phyloP scores from a whole-genome alignment of 1,284 basidiomycete genomes.

The Leucoagaricus sp. region DNA sequence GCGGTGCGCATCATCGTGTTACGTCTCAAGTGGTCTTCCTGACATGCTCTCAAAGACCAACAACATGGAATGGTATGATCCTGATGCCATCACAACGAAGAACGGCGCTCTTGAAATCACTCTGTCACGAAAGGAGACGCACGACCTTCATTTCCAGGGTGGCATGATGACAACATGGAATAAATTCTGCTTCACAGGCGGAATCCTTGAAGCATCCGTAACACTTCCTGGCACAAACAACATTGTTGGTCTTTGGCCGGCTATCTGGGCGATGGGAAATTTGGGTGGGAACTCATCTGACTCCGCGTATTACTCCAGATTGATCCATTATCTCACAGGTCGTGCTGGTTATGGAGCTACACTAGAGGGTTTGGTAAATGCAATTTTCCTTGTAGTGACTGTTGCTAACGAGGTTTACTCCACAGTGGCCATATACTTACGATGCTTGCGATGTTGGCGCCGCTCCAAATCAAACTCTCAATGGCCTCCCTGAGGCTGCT shows the following conservation, averaged over 20 bases:
- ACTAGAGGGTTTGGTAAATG: constrained; percentile 48
- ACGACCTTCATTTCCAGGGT: constrained; percentile 77
- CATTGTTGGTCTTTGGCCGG: constrained; percentile 66
- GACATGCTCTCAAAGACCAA: constrained; percentile 37
- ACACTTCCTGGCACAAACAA: constrained; percentile 78
- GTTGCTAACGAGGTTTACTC: constrained; percentile 7
- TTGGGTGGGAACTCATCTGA: constrained; percentile 35
- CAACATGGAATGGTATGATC: constrained; percentile 69
- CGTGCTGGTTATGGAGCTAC: constrained; percentile 52
- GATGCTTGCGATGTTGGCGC: constrained; percentile 77
- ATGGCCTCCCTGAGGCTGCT: constrained; percentile 41
- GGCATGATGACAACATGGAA: constrained; percentile 81
- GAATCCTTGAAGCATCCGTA: constrained; percentile 72
- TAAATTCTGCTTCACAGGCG: constrained; percentile 94
- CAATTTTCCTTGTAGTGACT: not conserved
- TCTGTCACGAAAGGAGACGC: constrained; percentile 61
- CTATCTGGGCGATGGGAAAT: constrained; percentile 76
- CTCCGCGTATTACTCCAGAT: constrained; percentile 24
- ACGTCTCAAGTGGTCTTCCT: not conserved
- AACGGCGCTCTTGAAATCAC: constrained; percentile 83
- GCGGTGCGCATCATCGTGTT: constrained; percentile 28
- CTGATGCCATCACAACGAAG: constrained; percentile 76
- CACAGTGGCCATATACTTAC: constrained; percentile 78
- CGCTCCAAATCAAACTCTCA: constrained; percentile 57
- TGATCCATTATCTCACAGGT: constrained; percentile 38